Percentiles rank a stretch among this genome's conserved stretches.
Evolutionary conservation across 805 yeast species (phyloP).

Genomic region (Suhomyces pyralidae): DNA sequence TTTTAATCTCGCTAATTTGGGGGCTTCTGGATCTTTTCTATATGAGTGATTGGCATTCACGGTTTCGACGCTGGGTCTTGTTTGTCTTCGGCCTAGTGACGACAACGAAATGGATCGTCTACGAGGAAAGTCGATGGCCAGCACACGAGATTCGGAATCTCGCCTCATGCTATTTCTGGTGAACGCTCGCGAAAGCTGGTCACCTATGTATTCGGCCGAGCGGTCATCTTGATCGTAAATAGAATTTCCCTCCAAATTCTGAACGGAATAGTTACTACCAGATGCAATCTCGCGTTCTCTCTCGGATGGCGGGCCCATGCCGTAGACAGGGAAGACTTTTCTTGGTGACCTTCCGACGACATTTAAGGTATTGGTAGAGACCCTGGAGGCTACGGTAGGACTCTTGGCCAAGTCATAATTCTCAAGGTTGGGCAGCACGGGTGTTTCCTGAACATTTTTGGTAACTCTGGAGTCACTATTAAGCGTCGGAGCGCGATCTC

Average conservation of each 20-base stretch:
- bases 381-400: constrained; percentile 7
- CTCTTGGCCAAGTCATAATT: constrained; percentile 6
- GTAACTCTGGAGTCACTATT: constrained; percentile 79
- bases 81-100: constrained; percentile 3
- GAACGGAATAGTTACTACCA: constrained; percentile 9
- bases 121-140: background rate
- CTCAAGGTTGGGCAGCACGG: background rate
- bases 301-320: constrained; percentile 65
- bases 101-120: constrained; percentile 10
- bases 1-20: background rate
- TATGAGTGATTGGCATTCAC: constrained; percentile 6
- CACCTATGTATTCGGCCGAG: constrained; percentile 22
- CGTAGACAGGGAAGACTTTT: constrained; percentile 77
- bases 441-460: constrained; percentile 21
- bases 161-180: constrained; percentile 7
- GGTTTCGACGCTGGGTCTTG: background rate
- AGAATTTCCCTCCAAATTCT: constrained; percentile 4
- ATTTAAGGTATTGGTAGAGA: background rate
- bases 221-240: constrained; percentile 7
- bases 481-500: constrained; percentile 79
- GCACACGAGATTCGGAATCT: constrained; percentile 7
- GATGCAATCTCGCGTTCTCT: constrained; percentile 58
- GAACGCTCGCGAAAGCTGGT: constrained; percentile 15
- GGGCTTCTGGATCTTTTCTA: background rate
- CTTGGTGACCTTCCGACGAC: constrained; percentile 49